phyloP scores from a whole-genome alignment of 2,329 filamentous ascomycete genomes.

The Fusarium solani-melongenae region DNA sequence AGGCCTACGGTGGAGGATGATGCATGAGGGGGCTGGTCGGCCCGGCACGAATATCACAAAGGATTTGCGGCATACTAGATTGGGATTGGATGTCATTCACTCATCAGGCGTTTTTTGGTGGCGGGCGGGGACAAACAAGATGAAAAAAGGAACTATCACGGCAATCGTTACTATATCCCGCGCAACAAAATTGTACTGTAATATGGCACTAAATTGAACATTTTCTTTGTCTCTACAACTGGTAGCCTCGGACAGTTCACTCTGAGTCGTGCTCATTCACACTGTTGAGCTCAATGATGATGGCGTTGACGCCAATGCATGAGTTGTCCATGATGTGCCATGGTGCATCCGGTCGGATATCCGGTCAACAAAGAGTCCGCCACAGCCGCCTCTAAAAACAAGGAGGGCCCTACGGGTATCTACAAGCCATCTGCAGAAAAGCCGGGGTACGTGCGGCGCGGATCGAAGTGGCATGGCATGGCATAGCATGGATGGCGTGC shows the following conservation, averaged over 20 bases:
- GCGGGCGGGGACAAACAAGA: background rate
- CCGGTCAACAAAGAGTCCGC: constrained; percentile 13
- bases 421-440: constrained; percentile 10
- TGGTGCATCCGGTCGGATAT: constrained; percentile 25
- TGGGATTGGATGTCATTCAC: constrained; percentile 3
- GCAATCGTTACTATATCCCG: constrained; percentile 3
- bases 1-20: constrained; percentile 41
- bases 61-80: background rate
- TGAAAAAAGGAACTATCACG: background rate
- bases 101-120: constrained; percentile 27
- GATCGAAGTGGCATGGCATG: constrained; percentile 13
- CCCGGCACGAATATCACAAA: background rate
- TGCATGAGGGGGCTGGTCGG: background rate
- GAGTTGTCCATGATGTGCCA: constrained; percentile 15
- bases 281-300: background rate
- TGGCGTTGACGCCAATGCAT: background rate
- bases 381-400: constrained; percentile 16
- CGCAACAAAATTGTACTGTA: constrained; percentile 8
- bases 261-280: background rate
- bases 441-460: constrained; percentile 5
- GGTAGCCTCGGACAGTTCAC: background rate
- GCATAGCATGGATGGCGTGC: constrained; percentile 8
- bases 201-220: constrained; percentile 19
- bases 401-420: background rate
- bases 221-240: background rate